Base-by-base conservation (phyloP, 768 basidiomycete genomes). In the Kwoniella newhampshirensis region DNA sequence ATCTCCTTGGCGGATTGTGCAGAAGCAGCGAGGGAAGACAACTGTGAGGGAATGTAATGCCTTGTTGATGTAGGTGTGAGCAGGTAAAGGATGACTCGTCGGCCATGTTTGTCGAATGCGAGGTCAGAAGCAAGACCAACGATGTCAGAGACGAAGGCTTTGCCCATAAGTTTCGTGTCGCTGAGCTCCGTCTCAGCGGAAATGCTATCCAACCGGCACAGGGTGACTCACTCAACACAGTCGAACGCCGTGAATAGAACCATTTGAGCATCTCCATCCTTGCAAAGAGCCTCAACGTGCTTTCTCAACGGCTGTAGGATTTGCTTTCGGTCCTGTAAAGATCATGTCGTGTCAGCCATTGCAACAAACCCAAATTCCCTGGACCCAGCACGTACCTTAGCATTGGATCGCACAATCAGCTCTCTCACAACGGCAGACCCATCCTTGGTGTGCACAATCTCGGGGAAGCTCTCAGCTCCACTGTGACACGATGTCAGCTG, bases 381-480 rank as follows among this genome's bases (percentile, higher is more conserved):
- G 42, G 4, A 8, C 7, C 18, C 4, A 20, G 37, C 66, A 27
- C 73, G 18, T 51, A 86, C 88, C 79, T 96, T 97, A 3, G 92
- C 90, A 12, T 82, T 84, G 4, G 90, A 90, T 41, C 82, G 81
- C 0, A 86, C 89, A 35, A 94, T 81, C 74, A 96, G 88, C 60
- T 91, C 86, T 40, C 92, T 84, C 2, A 88, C 91, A 25, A 83
- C 85, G 20, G 88, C 84, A 57, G 89, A 89, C 18, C 92, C 92
- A 65, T 94, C 89, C 70, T 85, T 90, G 15, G 92, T 97, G 68
- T 97, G 92, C 0, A 92, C 89, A 82, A 94, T 88, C 71, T 96
- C 92, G 0, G 91, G 86, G 6, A 94, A 79, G 18, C 87, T 81
- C 39, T 94, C 91, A 61, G 49, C 56, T n/a, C 49, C 56, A 17